Evolutionary conservation across 2,329 filamentous ascomycete species (phyloP).

Genomic region (Ophiosphaerella herpotricha): DNA sequence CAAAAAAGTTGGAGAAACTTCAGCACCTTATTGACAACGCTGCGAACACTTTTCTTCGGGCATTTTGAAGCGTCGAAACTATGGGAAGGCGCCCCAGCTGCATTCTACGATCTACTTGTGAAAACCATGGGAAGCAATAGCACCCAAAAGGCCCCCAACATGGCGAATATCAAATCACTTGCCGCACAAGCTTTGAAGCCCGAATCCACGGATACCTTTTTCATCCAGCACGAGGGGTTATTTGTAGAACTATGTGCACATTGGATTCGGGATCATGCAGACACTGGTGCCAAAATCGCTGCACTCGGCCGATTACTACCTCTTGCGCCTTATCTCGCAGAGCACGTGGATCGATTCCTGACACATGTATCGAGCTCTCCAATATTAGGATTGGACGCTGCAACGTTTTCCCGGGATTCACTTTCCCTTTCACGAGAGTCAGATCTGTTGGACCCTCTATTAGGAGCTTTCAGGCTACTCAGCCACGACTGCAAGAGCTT

Average conservation of each 20-base stretch:
- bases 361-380: slow-evolving; percentile 36
- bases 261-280: slow-evolving; percentile 64
- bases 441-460: slow-evolving; percentile 55
- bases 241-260: slow-evolving; percentile 83
- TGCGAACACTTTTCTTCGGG: slow-evolving; percentile 19
- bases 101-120: slow-evolving; percentile 12
- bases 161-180: slow-evolving; percentile 33
- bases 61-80: slow-evolving; percentile 37
- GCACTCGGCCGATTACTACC: slow-evolving; percentile 81
- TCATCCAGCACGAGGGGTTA: slow-evolving; percentile 72
- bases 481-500: slow-evolving; percentile 75
- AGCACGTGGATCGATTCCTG: slow-evolving; percentile 65
- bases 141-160: slow-evolving; percentile 25
- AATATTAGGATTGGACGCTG: slow-evolving; percentile 22
- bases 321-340: slow-evolving; percentile 77
- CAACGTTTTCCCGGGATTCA: neutral
- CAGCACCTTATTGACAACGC: slow-evolving; percentile 13
- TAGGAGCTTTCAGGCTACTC: slow-evolving; percentile 78
- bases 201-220: slow-evolving; percentile 72
- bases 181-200: slow-evolving; percentile 59
- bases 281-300: slow-evolving; percentile 56
- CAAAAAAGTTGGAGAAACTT: slow-evolving; percentile 33
- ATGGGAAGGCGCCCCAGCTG: slow-evolving; percentile 42
- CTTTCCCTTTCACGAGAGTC: slow-evolving; percentile 1
- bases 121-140: slow-evolving; percentile 23